phyloP scores from a whole-genome alignment of 306 rosid species.

The Sindora glabra region DNA sequence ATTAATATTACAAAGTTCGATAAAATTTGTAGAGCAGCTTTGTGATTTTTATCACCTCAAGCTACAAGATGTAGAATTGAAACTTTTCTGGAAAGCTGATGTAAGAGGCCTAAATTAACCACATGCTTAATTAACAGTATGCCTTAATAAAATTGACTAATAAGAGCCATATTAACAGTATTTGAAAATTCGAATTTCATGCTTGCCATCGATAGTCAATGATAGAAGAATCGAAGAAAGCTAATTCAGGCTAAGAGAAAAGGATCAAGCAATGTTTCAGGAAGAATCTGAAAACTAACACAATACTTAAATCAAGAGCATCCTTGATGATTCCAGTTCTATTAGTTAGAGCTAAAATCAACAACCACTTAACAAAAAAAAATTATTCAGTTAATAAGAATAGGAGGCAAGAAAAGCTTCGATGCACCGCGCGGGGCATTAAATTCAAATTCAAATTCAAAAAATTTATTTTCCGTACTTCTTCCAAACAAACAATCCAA shows the following conservation, averaged over 20 bases:
- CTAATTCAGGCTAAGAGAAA: neutral
- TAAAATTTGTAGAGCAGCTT: no score
- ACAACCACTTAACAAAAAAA: neutral
- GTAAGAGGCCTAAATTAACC: constrained; percentile 1
- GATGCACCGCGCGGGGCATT: neutral
- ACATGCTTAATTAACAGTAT: neutral
- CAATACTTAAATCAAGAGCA: constrained; percentile 12
- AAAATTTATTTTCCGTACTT: neutral
- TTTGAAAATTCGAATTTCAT: neutral
- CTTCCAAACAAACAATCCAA: neutral
- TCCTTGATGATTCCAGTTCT: neutral
- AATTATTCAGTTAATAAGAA: constrained; percentile 5
- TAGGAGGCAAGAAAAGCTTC: constrained; percentile 5
- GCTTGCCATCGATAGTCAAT: neutral
- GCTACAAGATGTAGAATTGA: neutral
- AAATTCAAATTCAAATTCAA: no score
- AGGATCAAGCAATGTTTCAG: neutral
- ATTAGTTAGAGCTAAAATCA: neutral
- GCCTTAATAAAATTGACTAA: constrained; percentile 1
- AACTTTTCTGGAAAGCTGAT: constrained; percentile 18
- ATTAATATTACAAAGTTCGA: no score
- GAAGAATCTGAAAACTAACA: neutral
- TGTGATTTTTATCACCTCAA: no score
- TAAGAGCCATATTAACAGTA: neutral
- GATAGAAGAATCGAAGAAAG: neutral